These are phyloP conservation scores for Dothistroma septosporum DNA, from an alignment of 2,329 filamentous ascomycete genomes.

Conservation along the genomic window DNA sequence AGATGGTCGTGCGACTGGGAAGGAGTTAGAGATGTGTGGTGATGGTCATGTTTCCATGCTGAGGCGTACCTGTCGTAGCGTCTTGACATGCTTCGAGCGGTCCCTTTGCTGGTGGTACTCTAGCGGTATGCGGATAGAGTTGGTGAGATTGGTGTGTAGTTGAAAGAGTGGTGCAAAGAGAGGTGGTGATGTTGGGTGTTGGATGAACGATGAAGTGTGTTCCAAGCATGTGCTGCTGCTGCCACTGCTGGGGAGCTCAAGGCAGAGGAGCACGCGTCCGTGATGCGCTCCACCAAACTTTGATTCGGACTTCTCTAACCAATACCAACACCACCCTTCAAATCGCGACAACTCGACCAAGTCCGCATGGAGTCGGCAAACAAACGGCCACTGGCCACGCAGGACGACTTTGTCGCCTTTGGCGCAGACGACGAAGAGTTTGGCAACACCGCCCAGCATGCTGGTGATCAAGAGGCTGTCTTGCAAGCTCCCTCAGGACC, in stretches of 20 bases:
- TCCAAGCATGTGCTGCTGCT: conserved; percentile 1
- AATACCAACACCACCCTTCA: neutral
- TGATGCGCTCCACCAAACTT: neutral
- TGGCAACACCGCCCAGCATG: conserved; percentile 10
- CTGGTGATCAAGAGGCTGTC: conserved; percentile 6
- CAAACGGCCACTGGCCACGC: conserved; percentile 23
- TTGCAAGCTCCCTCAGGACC: conserved; percentile 10
- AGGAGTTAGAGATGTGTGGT: conserved; percentile 6
- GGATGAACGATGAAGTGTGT: neutral
- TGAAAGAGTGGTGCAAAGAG: neutral
- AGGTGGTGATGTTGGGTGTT: conserved; percentile 1
- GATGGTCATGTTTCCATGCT: conserved; percentile 4
- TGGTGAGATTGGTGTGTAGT: neutral
- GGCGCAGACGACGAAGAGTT: conserved; percentile 20
- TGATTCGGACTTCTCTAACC: neutral
- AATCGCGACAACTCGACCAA: neutral
- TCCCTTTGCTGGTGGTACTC: neutral
- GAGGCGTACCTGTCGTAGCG: conserved; percentile 32
- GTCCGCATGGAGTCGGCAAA: conserved; percentile 24
- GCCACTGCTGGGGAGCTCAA: conserved; percentile 8
- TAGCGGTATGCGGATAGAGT: neutral
- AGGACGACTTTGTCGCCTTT: conserved; percentile 29
- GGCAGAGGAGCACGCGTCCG: conserved; percentile 3
- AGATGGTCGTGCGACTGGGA: conserved; percentile 73
- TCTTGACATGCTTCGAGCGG: conserved; percentile 29